Conservation (phyloP, 2,329 filamentous ascomycete genomes). For the Cladosporium sp. region DNA sequence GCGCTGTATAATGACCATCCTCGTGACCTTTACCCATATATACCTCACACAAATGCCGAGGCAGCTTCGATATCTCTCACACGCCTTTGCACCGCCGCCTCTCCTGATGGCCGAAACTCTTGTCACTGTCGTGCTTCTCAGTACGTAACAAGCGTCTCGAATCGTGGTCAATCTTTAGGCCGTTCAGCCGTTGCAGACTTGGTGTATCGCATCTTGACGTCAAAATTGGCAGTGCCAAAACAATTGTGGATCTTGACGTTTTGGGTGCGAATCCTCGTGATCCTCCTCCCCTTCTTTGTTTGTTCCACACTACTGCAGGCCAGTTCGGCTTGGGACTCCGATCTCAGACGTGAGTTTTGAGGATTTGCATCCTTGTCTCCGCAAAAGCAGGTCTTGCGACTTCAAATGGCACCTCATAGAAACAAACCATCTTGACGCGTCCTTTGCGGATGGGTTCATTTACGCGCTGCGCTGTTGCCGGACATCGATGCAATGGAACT, state of each 20-base stretch:
- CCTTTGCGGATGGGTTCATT: too few species aligned
- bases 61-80: background rate
- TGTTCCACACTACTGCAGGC: background rate
- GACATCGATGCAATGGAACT: too few species aligned
- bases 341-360: too few species aligned
- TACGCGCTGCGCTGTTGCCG: too few species aligned
- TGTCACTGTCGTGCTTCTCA: background rate
- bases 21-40: background rate
- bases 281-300: background rate
- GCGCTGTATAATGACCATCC: background rate
- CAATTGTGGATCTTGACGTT: conserved; percentile 3
- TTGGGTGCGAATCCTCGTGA: background rate
- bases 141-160: background rate
- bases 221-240: background rate
- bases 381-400: too few species aligned
- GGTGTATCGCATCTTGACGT: conserved; percentile 2
- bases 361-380: too few species aligned
- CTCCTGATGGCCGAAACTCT: background rate
- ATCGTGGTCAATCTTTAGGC: background rate
- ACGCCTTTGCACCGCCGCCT: background rate
- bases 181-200: background rate
- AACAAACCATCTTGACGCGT: too few species aligned
- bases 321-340: background rate
- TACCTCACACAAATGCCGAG: background rate
- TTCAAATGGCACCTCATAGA: too few species aligned